Conservation (phyloP, 2,329 filamentous ascomycete species). For the Penicillium sp. region DNA sequence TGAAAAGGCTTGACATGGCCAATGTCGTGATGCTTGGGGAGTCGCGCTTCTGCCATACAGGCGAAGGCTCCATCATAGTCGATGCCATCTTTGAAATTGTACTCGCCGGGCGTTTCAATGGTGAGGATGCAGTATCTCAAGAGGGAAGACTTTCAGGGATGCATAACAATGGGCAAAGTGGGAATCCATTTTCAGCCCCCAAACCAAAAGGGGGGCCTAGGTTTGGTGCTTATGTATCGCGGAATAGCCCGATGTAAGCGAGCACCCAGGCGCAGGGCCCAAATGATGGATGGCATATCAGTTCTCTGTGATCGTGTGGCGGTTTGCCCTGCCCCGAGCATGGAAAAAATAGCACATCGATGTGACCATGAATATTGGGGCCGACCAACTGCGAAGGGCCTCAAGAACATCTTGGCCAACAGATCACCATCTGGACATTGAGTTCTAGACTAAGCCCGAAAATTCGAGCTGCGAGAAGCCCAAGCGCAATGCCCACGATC, state of each 20-base stretch:
- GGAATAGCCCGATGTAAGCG: background rate
- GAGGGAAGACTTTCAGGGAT: background rate
- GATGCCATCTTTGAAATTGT: background rate
- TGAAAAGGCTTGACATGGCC: conserved; percentile 5
- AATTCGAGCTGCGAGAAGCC: background rate
- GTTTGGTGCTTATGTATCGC: background rate
- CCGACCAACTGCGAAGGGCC: too few relatives aligned
- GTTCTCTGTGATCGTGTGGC: background rate
- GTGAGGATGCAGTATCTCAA: background rate
- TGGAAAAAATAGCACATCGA: background rate
- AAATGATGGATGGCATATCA: background rate
- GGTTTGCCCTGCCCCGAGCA: background rate
- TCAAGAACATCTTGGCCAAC: too few relatives aligned
- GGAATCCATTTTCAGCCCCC: background rate
- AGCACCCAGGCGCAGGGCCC: background rate
- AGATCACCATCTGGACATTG: too few relatives aligned
- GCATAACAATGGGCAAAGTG: background rate
- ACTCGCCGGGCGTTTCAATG: background rate
- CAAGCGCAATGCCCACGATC: background rate
- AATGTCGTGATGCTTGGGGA: background rate
- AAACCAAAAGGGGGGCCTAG: background rate
- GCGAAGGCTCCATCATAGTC: background rate
- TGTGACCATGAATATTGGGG: background rate
- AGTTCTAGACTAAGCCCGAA: background rate
- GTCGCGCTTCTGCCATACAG: background rate